Percentiles rank a stretch among this genome's conserved stretches.
phyloP scores from a whole-genome alignment of 1,284 basidiomycete genomes.

The Cronartium quercuum region DNA sequence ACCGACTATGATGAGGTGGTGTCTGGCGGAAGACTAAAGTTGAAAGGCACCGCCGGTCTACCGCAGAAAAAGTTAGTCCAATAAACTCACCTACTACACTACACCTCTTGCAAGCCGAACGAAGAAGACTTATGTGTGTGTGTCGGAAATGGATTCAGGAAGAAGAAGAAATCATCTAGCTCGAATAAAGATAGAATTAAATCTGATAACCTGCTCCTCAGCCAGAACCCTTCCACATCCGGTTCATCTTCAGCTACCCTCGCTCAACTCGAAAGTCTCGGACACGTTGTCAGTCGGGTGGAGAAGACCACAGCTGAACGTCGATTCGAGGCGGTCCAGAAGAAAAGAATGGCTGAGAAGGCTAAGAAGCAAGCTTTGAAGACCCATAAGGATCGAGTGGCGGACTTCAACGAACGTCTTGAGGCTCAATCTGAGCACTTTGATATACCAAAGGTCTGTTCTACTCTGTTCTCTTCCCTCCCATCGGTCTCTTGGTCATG shows the following conservation, averaged over 20 bases:
- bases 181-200: slow-evolving; percentile 1
- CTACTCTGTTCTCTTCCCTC: not conserved
- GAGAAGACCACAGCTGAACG: slow-evolving; percentile 41
- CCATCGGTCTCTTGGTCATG: not conserved
- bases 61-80: not conserved
- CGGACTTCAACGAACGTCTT: slow-evolving; percentile 81
- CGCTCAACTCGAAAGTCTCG: not conserved
- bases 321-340: slow-evolving; percentile 40
- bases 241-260: not conserved
- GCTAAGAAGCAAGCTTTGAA: slow-evolving; percentile 73
- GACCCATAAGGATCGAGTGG: slow-evolving; percentile 92
- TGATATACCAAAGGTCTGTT: slow-evolving; percentile 75
- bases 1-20: not conserved
- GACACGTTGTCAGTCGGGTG: not conserved
- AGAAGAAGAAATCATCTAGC: slow-evolving; percentile 8
- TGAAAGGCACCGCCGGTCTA: not conserved
- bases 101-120: not conserved
- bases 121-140: not conserved
- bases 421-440: slow-evolving; percentile 85
- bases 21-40: not conserved
- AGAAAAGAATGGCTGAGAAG: slow-evolving; percentile 64
- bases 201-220: not conserved
- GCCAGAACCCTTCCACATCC: not conserved
- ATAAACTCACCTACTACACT: not conserved
- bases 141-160: too few relatives aligned